A percentile compares a stretch with the other conserved stretches of the same genome.
Evolutionary conservation across 2,329 filamentous ascomycete species (phyloP).

Genomic region (Penicillium sp.): DNA sequence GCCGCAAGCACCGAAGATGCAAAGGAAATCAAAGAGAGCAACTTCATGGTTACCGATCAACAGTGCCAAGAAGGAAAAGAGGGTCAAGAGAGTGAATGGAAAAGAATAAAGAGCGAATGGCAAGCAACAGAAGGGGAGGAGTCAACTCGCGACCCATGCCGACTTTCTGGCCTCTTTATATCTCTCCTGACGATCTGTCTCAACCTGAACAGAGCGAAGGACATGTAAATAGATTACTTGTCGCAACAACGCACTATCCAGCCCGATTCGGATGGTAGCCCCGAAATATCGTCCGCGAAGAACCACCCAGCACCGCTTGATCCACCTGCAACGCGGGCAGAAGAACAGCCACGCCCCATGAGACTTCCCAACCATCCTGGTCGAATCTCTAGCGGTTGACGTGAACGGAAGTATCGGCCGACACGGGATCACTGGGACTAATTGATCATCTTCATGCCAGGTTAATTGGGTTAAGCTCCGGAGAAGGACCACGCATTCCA

Average conservation of each 20-base stretch:
- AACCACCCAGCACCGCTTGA: background rate
- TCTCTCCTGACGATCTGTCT: background rate
- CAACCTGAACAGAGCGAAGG: background rate
- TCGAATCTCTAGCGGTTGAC: slow-evolving; percentile 2
- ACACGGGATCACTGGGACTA: slow-evolving; percentile 1
- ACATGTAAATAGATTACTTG: slow-evolving; percentile 4
- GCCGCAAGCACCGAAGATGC: slow-evolving; percentile 19
- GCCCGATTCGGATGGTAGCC: slow-evolving; percentile 3
- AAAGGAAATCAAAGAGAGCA: slow-evolving; percentile 13
- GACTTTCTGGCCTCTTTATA: too few species aligned
- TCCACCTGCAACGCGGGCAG: slow-evolving; percentile 4
- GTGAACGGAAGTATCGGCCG: background rate
- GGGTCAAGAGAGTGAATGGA: background rate
- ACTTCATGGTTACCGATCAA: slow-evolving; percentile 6
- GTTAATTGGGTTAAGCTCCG: slow-evolving; percentile 1
- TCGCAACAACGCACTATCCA: slow-evolving; percentile 1
- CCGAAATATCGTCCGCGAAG: slow-evolving; percentile 2
- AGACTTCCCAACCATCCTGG: background rate
- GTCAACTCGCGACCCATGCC: too few species aligned
- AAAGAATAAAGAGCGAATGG: background rate
- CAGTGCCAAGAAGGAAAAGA: too few species aligned
- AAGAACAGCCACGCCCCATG: background rate
- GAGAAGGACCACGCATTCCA: background rate
- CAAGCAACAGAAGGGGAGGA: too few species aligned
- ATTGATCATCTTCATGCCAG: background rate